Percentiles rank a stretch among this genome's conserved stretches.
These are phyloP conservation scores for Metschnikowia arizonensis DNA, from an alignment of 805 yeast species.

Conservation along the genomic window DNA sequence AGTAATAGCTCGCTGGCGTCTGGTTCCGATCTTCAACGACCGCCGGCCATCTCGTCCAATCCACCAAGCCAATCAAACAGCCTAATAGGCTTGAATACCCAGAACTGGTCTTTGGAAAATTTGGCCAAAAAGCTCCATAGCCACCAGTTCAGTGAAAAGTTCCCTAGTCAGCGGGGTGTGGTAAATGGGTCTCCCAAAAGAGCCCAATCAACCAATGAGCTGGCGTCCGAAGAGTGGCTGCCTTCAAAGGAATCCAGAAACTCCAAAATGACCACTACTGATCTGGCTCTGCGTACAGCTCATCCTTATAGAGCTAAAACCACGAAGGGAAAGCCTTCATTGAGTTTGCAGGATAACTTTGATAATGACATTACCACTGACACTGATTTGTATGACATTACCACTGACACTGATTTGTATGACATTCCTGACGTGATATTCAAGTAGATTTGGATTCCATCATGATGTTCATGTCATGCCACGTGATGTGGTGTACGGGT, in stretches of 20 bases:
- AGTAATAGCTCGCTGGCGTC: not conserved
- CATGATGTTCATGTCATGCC: too few species aligned
- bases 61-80: slow-evolving; percentile 10
- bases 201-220: slow-evolving; percentile 5
- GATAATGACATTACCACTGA: slow-evolving; percentile 15
- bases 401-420: slow-evolving; percentile 15
- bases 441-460: too few species aligned
- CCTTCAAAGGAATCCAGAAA: not conserved
- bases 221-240: not conserved
- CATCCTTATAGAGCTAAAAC: slow-evolving; percentile 2
- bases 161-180: slow-evolving; percentile 31
- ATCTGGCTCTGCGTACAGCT: not conserved
- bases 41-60: slow-evolving; percentile 11
- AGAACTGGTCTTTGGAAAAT: slow-evolving; percentile 26
- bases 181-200: slow-evolving; percentile 15
- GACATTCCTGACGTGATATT: slow-evolving; percentile 19
- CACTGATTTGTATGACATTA: slow-evolving; percentile 14
- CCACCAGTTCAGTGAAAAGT: slow-evolving; percentile 35
- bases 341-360: slow-evolving; percentile 22
- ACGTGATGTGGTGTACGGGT: too few species aligned
- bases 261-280: not conserved
- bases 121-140: slow-evolving; percentile 38
- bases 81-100: slow-evolving; percentile 8
- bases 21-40: slow-evolving; percentile 5
- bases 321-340: not conserved